A percentile compares a stretch with the other conserved stretches of the same genome.
Conservation (phyloP, 306 rosid genomes). For the Dryas drummondii region DNA sequence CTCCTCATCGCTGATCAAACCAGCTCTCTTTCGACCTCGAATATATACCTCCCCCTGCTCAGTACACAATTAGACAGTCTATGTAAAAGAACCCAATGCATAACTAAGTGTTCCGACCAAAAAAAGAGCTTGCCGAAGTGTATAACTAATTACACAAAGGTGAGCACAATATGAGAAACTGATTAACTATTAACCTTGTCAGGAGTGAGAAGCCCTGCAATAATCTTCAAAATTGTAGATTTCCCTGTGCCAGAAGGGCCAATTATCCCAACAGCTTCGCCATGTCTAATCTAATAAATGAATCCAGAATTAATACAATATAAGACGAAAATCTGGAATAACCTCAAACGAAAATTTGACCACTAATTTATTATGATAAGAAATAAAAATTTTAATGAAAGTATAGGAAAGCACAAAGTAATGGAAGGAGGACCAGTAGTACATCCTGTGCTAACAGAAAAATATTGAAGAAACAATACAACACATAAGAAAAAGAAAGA, state of each 20-base stretch:
- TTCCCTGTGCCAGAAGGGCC: conserved; percentile 99
- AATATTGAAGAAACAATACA: not conserved
- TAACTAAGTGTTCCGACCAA: not conserved
- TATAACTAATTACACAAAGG: conserved; percentile 15
- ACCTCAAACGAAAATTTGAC: not conserved
- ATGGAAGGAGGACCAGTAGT: conserved; percentile 15
- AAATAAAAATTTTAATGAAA: not conserved
- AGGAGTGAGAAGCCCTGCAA: conserved; percentile 94
- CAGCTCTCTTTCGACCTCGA: conserved; percentile 78
- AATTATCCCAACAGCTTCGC: conserved; percentile 98
- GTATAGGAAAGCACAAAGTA: conserved; percentile 12
- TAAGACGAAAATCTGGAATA: not conserved
- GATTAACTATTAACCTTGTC: conserved; percentile 54
- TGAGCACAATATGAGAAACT: not conserved
- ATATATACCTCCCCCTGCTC: conserved; percentile 92
- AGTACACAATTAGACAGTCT: conserved; percentile 18
- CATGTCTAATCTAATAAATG: conserved; percentile 79
- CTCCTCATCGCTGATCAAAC: conserved; percentile 86
- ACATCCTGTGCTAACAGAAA: not conserved
- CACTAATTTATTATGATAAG: not conserved
- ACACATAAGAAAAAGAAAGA: not conserved
- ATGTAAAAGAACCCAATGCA: conserved; percentile 7
- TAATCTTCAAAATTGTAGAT: conserved; percentile 84
- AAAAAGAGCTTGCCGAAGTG: not conserved
- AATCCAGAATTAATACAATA: conserved; percentile 2